Evolutionary conservation across 768 basidiomycete genomes (phyloP), one percentile per base, ranked within the genome.

Genomic region (Chalciporus chontae): DNA sequence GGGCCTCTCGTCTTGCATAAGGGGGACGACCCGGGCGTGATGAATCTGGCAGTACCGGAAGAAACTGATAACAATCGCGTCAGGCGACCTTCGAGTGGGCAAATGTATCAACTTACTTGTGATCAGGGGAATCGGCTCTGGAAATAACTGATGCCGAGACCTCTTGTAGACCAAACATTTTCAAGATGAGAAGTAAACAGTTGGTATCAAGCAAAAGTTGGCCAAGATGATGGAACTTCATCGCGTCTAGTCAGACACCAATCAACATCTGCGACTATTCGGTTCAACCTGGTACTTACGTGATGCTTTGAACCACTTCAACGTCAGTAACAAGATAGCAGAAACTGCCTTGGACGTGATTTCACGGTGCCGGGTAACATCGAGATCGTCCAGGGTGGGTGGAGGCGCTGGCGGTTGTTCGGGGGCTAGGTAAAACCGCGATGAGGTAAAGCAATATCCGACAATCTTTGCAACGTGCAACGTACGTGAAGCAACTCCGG

Each of bases 251-350:
- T 23, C 45, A 36, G n/a, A 48, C 34, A 32, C 44, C 23, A 19
- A 36, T 51, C 40, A 45, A 26, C 53, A 18, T 27, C 1, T 39
- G 43, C 15, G 17, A 24, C 7, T 8, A 15, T 40, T 23, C 40
- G 41, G 26, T 48, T 19, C 23, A 39, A 18, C 15, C 36, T 43
- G 42, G 41, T 9, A 77, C 93, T 67, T 58, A 97, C 95, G 96
- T 44, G 95, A 97, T 19, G 89, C 90, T 70, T 98, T 98, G 77
- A 97, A 95, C 96, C 96, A 99, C 67, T 98, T 96, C 57, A 99
- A 68, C 2, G 89, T 80, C 32, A 97, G 73, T 5, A 98, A 70
- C 23, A 99, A 69, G 50, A 98, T 96, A 1, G 94, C 95, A 13
- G 96, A 97, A 4, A 96, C 91, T 0, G 94, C 94, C 67, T 99